Conservation (phyloP, 225 moss, liverwort and hornwort species). For the Physcomitrellopsis africana region DNA sequence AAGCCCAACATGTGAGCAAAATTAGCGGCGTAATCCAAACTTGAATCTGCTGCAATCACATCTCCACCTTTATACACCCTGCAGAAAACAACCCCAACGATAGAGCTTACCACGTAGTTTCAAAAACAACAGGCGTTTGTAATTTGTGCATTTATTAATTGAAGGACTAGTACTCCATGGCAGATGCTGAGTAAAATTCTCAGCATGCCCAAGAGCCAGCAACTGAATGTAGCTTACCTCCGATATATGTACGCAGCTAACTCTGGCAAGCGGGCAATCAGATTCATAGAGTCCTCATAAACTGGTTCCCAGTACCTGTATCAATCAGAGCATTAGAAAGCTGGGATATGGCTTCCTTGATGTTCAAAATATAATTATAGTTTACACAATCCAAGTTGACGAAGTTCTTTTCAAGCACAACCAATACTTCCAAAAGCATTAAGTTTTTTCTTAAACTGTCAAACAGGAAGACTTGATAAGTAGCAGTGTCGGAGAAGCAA, state of each 20-base stretch:
- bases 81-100: constrained; percentile 16
- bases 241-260: constrained; percentile 74
- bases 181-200: background rate
- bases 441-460: background rate
- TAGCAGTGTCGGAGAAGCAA: constrained; percentile 16
- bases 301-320: constrained; percentile 71
- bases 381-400: constrained; percentile 1
- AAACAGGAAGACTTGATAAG: background rate
- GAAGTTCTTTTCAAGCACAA: background rate
- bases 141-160: background rate
- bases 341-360: constrained; percentile 10
- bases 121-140: background rate
- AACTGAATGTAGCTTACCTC: constrained; percentile 26
- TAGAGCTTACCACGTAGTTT: background rate
- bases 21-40: constrained; percentile 81
- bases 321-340: constrained; percentile 5
- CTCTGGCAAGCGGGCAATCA: constrained; percentile 77
- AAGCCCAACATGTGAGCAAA: constrained; percentile 88
- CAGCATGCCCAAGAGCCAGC: background rate
- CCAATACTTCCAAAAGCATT: background rate
- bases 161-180: background rate
- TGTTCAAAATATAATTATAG: background rate
- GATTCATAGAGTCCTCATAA: constrained; percentile 82
- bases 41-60: constrained; percentile 61
- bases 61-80: constrained; percentile 72